Conservation (phyloP, 169 alveolate species). For the Perkinsus olseni region DNA sequence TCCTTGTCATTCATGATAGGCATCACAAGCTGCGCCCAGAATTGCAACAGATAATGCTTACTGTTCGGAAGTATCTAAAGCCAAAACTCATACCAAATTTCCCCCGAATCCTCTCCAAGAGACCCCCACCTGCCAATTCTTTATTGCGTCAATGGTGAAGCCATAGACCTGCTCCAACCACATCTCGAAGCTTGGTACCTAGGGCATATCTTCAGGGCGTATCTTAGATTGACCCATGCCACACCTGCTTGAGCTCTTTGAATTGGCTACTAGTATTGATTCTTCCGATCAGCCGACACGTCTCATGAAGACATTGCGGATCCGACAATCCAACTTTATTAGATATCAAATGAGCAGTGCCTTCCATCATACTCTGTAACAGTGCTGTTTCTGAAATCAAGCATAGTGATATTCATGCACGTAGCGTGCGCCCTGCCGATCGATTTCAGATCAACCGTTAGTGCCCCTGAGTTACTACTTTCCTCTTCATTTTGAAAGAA, state of each 20-base stretch:
- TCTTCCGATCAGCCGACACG: conserved; percentile 79
- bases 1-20: conserved; percentile 68
- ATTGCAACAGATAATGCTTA: conserved; percentile 76
- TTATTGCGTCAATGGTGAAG: conserved; percentile 74
- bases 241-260: conserved; percentile 36
- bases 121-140: conserved; percentile 52
- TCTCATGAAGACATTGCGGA: conserved; percentile 79
- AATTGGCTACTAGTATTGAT: conserved; percentile 77
- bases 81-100: background rate
- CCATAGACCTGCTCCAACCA: conserved; percentile 77
- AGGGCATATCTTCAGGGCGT: conserved; percentile 17
- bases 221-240: conserved; percentile 18
- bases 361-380: conserved; percentile 68
- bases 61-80: conserved; percentile 64
- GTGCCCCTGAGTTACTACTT: too few species aligned
- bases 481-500: conserved; percentile 75
- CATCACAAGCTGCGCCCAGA: conserved; percentile 80
- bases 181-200: conserved; percentile 52
- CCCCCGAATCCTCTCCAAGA: background rate
- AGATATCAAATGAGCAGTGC: conserved; percentile 36
- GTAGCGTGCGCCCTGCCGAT: background rate
- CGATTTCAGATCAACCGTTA: too few species aligned
- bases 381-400: background rate
- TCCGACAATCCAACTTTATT: conserved; percentile 71
- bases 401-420: background rate